These are phyloP conservation scores for Podaxis carcinomalis DNA, from an alignment of 768 basidiomycete species.

Conservation along the genomic window DNA sequence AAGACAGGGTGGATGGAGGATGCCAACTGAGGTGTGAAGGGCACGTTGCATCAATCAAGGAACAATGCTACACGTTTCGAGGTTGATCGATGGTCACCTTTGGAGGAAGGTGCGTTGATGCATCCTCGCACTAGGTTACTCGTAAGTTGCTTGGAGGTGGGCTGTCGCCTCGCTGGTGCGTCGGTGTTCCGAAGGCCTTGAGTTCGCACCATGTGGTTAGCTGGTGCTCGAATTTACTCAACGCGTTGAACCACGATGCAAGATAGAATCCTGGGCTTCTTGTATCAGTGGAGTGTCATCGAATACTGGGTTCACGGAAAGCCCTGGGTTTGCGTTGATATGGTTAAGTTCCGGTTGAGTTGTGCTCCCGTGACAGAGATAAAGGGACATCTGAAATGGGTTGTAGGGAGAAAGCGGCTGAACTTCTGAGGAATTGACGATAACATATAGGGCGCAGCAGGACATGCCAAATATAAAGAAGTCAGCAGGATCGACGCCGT, in stretches of 20 bases:
- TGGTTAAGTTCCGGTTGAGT: not conserved
- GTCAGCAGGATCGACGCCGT: not conserved
- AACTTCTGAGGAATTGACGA: not conserved
- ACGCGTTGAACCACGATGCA: not conserved
- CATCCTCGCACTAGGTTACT: not conserved
- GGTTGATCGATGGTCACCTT: not conserved
- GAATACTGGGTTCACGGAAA: not conserved
- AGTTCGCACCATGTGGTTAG: not conserved
- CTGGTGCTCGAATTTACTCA: not conserved
- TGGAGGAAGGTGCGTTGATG: not conserved
- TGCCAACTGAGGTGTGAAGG: constrained; percentile 4
- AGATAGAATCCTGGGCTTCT: not conserved
- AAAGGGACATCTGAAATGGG: not conserved
- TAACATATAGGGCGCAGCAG: not conserved
- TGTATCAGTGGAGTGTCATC: not conserved
- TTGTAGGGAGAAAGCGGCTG: not conserved
- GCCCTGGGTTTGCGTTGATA: not conserved
- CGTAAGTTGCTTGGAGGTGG: not conserved
- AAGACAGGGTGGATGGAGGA: not conserved
- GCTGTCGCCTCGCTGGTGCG: not conserved
- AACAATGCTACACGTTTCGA: constrained; percentile 14
- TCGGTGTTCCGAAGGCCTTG: not conserved
- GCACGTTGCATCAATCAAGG: constrained; percentile 15
- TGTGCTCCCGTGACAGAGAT: not conserved
- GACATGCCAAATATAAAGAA: not conserved